These are phyloP conservation scores for Clarireedia homoeocarpa DNA, from an alignment of 2,329 filamentous ascomycete species.

Conservation along the genomic window DNA sequence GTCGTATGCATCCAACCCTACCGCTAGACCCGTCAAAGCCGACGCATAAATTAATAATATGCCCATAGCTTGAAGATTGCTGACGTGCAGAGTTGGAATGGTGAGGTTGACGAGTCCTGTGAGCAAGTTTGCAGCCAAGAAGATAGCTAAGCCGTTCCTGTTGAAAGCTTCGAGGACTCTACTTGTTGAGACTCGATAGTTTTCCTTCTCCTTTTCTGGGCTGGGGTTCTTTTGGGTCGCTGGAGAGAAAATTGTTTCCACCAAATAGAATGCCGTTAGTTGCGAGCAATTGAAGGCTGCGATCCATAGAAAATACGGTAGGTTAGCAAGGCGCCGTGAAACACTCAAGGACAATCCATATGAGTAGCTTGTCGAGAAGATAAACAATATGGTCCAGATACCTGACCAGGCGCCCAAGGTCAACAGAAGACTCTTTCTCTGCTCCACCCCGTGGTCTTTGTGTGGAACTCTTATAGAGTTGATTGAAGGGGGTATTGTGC, in stretches of 20 bases:
- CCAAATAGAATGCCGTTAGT: constrained; percentile 66
- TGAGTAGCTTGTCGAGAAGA: constrained; percentile 56
- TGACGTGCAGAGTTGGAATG: constrained; percentile 70
- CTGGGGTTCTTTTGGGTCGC: constrained; percentile 47
- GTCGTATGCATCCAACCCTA: constrained; percentile 46
- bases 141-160: constrained; percentile 76
- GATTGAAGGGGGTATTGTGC: constrained; percentile 38
- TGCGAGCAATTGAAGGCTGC: constrained; percentile 86
- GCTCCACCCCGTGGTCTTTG: constrained; percentile 28
- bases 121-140: constrained; percentile 79
- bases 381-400: constrained; percentile 65
- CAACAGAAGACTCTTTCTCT: constrained; percentile 51
- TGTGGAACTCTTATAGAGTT: constrained; percentile 14
- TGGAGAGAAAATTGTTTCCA: constrained; percentile 76
- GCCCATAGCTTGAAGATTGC: constrained; percentile 56
- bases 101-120: constrained; percentile 87
- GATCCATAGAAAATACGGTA: constrained; percentile 91
- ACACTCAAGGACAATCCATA: constrained; percentile 69
- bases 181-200: constrained; percentile 65
- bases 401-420: constrained; percentile 57
- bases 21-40: constrained; percentile 57
- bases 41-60: constrained; percentile 68
- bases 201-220: constrained; percentile 52
- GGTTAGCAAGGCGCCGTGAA: constrained; percentile 82
- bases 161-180: constrained; percentile 78